Percentiles rank a stretch among this genome's conserved stretches.
These are phyloP conservation scores for Hordeum pubiflorum DNA, from an alignment of 202 grass and related monocot species.

Conservation along the genomic window DNA sequence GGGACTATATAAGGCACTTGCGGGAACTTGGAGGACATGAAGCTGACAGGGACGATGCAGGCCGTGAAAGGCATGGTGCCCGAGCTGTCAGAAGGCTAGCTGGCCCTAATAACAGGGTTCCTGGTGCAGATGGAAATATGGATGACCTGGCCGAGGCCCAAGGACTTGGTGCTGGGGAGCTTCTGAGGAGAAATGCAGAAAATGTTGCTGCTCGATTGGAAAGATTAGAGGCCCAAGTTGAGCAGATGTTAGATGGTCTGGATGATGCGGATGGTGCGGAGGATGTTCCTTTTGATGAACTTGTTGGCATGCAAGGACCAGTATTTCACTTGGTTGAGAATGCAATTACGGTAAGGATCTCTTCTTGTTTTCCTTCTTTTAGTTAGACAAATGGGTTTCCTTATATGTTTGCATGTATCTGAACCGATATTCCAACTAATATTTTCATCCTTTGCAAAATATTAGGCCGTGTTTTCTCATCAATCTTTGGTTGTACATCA, in stretches of 20 bases:
- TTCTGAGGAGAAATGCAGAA: conserved; percentile 95
- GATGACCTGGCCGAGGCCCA: conserved; percentile 77
- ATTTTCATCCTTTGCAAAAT: background rate
- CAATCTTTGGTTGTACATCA: background rate
- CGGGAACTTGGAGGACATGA: conserved; percentile 85
- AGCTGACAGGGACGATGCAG: conserved; percentile 76
- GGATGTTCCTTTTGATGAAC: conserved; percentile 97
- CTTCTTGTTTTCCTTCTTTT: background rate
- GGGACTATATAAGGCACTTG: conserved; percentile 95
- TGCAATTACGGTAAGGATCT: conserved; percentile 76
- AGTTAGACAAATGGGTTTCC: background rate
- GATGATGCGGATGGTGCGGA: conserved; percentile 98
- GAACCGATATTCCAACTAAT: background rate
- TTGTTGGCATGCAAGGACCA: conserved; percentile 97
- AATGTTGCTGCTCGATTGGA: conserved; percentile 94
- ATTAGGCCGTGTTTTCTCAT: background rate
- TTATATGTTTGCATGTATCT: background rate
- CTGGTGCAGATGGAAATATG: conserved; percentile 55
- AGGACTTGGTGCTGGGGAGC: conserved; percentile 68
- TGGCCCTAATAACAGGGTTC: conserved; percentile 65
- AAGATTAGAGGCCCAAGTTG: conserved; percentile 94
- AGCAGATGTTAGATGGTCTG: conserved; percentile 97
- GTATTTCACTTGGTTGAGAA: conserved; percentile 99
- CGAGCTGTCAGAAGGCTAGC: conserved; percentile 83
- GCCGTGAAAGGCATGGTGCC: conserved; percentile 82